phyloP scores from a whole-genome alignment of 768 basidiomycete genomes.

The Tulasnella sp. region DNA sequence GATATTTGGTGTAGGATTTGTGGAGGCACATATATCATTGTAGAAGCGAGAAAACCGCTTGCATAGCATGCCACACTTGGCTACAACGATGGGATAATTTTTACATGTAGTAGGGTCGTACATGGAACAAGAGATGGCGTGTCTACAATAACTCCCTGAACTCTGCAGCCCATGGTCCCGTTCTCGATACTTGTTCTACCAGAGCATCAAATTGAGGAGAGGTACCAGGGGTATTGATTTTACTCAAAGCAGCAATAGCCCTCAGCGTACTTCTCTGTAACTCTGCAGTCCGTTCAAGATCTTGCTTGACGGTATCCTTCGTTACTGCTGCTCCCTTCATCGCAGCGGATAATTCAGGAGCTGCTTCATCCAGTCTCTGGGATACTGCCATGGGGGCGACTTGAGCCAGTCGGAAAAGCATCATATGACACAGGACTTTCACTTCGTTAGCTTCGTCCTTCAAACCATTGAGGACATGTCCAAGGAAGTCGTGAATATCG shows the following conservation, averaged over 20 bases:
- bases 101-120: too few species aligned
- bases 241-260: slow-evolving; percentile 76
- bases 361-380: slow-evolving; percentile 71
- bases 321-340: slow-evolving; percentile 82
- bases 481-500: slow-evolving; percentile 75
- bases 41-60: slow-evolving; percentile 12
- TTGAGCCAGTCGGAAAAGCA: slow-evolving; percentile 80
- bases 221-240: slow-evolving; percentile 48
- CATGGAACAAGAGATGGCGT: not conserved
- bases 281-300: slow-evolving; percentile 75
- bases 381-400: slow-evolving; percentile 73
- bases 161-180: slow-evolving; percentile 49
- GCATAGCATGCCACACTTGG: too few species aligned
- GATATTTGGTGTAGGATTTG: slow-evolving; percentile 11
- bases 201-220: slow-evolving; percentile 66
- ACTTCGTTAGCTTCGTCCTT: slow-evolving; percentile 89
- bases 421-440: slow-evolving; percentile 92
- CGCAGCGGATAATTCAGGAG: slow-evolving; percentile 70
- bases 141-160: slow-evolving; percentile 41
- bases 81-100: too few species aligned
- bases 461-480: slow-evolving; percentile 67
- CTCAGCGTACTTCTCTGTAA: slow-evolving; percentile 81
- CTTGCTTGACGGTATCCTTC: slow-evolving; percentile 94
- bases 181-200: slow-evolving; percentile 60
- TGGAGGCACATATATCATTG: slow-evolving; percentile 16